These are phyloP conservation scores for Solanum hybrid DNA, from an alignment of 305 asterid species.

Conservation along the genomic window DNA sequence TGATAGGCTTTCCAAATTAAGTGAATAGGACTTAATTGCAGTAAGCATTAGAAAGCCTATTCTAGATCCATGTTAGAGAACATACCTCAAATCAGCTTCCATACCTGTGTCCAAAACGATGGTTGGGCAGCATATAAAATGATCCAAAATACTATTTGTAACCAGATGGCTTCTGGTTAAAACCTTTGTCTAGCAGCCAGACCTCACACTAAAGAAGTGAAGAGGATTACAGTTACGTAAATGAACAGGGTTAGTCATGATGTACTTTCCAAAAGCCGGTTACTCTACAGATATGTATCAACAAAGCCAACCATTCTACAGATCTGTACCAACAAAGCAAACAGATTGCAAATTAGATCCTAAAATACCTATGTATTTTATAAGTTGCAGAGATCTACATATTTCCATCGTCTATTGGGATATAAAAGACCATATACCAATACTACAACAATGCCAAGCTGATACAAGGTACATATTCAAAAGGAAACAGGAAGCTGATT, in stretches of 20 bases:
- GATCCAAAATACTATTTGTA: constrained; percentile 38
- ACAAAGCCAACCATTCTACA: constrained; percentile 26
- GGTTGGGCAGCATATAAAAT: constrained; percentile 32
- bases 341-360: constrained; percentile 33
- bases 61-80: constrained; percentile 5
- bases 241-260: constrained; percentile 20
- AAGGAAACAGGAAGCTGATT: constrained; percentile 26
- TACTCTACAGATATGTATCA: constrained; percentile 27
- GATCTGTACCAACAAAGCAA: constrained; percentile 34
- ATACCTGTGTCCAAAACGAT: constrained; percentile 32
- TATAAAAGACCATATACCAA: constrained; percentile 21
- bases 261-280: constrained; percentile 30
- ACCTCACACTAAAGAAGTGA: constrained; percentile 51
- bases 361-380: constrained; percentile 22
- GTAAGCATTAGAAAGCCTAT: not conserved
- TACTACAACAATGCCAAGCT: constrained; percentile 26
- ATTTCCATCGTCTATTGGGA: constrained; percentile 6
- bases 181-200: constrained; percentile 52
- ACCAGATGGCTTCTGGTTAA: constrained; percentile 49
- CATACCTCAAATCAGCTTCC: constrained; percentile 49
- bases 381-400: constrained; percentile 14
- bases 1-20: constrained; percentile 6
- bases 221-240: constrained; percentile 35
- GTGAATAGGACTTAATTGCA: constrained; percentile 1
- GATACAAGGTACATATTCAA: constrained; percentile 39